These are phyloP conservation scores for Didymella glomerata DNA, from an alignment of 2,329 filamentous ascomycete species.

Conservation along the genomic window DNA sequence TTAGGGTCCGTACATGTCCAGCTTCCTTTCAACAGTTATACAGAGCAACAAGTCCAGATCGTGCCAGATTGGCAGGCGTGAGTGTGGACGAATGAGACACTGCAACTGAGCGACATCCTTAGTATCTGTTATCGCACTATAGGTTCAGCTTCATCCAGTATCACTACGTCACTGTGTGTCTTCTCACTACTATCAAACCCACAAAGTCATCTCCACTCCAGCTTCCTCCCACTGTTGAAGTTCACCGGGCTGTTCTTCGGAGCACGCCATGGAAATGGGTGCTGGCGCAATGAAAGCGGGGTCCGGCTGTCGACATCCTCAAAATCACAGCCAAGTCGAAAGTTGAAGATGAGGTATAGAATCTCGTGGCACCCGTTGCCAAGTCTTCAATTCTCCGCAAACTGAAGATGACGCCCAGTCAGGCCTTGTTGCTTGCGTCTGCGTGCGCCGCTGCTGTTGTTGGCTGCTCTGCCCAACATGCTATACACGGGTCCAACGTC, in stretches of 20 bases:
- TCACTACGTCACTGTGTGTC: not conserved
- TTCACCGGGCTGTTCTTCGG: not conserved
- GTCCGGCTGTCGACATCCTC: not conserved
- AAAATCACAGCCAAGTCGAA: not conserved
- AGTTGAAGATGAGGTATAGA: not conserved
- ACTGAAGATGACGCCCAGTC: constrained; percentile 16
- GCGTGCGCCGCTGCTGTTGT: constrained; percentile 13
- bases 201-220: not conserved
- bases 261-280: constrained; percentile 12
- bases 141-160: not conserved
- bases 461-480: not conserved
- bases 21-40: too few species aligned
- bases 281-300: constrained; percentile 22
- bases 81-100: not conserved
- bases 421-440: constrained; percentile 19
- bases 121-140: not conserved
- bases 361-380: not conserved
- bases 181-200: not conserved
- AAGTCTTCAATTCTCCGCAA: not conserved
- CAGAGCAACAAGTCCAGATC: not conserved
- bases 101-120: not conserved
- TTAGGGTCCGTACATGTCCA: not conserved
- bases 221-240: not conserved
- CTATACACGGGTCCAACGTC: not conserved
- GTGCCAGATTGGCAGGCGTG: not conserved